Evolutionary conservation across 345 rosid genomes (phyloP).

Genomic region (Ceriops zippeliana): DNA sequence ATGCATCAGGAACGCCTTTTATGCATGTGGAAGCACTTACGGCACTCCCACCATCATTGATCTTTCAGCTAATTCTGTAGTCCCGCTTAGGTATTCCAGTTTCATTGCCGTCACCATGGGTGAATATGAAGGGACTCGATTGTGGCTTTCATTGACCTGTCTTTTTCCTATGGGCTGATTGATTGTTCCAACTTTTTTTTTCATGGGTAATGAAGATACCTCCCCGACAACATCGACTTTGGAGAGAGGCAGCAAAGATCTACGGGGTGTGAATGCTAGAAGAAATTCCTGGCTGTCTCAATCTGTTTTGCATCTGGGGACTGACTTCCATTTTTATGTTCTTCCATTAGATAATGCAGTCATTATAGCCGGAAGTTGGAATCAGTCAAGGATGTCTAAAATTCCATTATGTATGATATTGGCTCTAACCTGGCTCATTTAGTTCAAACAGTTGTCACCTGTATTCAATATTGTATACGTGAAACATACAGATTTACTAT

Average conservation of each 20-base stretch:
- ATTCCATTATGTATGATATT: not conserved
- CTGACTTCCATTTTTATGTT: not conserved
- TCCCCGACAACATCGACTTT: conserved; percentile 74
- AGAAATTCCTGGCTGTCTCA: not conserved
- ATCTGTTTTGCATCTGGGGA: not conserved
- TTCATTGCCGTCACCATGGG: too few species aligned
- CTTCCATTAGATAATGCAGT: not conserved
- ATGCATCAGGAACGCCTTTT: too few species aligned
- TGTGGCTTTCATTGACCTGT: not conserved
- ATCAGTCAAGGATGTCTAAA: not conserved
- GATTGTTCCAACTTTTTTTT: not conserved
- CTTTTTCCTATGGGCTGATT: not conserved
- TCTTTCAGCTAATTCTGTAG: too few species aligned
- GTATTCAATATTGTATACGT: not conserved
- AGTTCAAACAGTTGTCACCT: not conserved
- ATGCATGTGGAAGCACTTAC: too few species aligned
- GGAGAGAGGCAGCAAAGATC: conserved; percentile 61
- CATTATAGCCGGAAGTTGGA: not conserved
- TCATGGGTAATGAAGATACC: conserved; percentile 44
- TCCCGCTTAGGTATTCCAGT: too few species aligned
- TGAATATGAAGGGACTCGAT: not conserved
- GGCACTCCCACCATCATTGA: too few species aligned
- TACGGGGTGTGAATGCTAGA: conserved; percentile 70
- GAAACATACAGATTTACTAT: not conserved
- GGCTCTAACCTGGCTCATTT: not conserved